Evolutionary conservation across 73 alveolate genomes (phyloP).

Genomic region (Paramecium tetraurelia): DNA sequence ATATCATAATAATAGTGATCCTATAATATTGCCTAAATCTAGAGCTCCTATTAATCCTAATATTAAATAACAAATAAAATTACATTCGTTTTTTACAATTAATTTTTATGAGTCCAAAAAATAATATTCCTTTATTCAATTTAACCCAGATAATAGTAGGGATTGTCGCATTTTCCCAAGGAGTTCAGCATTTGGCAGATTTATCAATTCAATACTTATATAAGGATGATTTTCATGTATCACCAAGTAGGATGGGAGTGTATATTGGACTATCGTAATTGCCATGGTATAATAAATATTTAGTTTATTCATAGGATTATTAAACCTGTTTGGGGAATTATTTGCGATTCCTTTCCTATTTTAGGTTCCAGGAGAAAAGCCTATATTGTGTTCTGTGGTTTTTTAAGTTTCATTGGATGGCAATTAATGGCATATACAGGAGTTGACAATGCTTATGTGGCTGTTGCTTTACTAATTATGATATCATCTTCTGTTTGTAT

Average conservation of each 20-base stretch:
- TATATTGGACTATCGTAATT: constrained; percentile 44
- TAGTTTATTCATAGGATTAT: constrained; percentile 62
- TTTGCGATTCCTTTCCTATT: constrained; percentile 88
- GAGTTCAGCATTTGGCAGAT: constrained; percentile 63
- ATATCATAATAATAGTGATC: background rate
- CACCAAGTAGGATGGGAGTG: constrained; percentile 65
- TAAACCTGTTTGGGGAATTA: constrained; percentile 94
- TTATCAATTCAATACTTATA: constrained; percentile 64
- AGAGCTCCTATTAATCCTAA: background rate
- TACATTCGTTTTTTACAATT: background rate
- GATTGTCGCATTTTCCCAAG: constrained; percentile 56
- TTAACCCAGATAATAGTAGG: constrained; percentile 32
- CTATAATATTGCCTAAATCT: background rate
- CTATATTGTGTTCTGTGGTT: constrained; percentile 81
- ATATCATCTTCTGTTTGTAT: constrained; percentile 60
- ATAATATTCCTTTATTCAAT: background rate
- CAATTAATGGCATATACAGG: constrained; percentile 70
- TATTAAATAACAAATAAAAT: background rate
- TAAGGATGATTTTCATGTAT: constrained; percentile 63
- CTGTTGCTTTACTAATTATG: constrained; percentile 30
- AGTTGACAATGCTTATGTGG: background rate
- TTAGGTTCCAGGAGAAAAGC: constrained; percentile 83
- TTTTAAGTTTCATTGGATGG: constrained; percentile 77
- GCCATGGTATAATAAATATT: constrained; percentile 61
- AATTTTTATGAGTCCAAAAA: background rate